phyloP scores from a whole-genome alignment of 495 filamentous ascomycete genomes.

The Aspergillus sclerotioniger region DNA sequence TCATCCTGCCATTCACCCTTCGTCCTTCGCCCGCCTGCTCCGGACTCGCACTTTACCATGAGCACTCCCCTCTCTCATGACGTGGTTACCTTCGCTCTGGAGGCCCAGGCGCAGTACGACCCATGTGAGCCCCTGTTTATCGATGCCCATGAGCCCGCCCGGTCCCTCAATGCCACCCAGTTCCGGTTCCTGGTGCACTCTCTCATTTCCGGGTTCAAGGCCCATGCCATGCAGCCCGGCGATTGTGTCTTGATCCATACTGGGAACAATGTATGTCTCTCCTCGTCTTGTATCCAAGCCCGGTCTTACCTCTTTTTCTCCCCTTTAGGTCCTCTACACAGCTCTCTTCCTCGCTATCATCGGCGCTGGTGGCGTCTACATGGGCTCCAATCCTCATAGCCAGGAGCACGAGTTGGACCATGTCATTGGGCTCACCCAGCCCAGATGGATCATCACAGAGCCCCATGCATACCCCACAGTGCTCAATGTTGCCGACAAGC shows the following conservation, averaged over 20 bases:
- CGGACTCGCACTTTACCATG: not conserved
- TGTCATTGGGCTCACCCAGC: not conserved
- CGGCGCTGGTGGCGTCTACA: not conserved
- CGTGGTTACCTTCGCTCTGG: not conserved
- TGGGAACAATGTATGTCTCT: not conserved
- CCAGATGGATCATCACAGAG: not conserved
- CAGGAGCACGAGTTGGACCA: not conserved
- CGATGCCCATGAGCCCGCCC: not conserved
- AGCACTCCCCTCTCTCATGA: not conserved
- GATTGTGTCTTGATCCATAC: not conserved
- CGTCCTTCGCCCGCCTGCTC: too few species aligned
- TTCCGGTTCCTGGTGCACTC: not conserved
- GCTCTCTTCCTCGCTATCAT: not conserved
- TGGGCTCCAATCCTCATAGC: conserved; percentile 1
- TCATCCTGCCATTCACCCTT: too few species aligned
- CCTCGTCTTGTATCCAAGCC: not conserved
- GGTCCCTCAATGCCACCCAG: not conserved
- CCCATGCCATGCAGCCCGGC: not conserved
- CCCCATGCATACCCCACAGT: not conserved
- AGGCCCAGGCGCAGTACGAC: not conserved
- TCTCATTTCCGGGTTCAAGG: not conserved
- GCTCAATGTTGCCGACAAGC: not conserved
- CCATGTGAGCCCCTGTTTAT: not conserved
- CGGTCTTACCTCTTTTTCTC: not conserved
- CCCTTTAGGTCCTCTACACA: not conserved